These are phyloP conservation scores for Dendrobium catenatum DNA, from an alignment of 106 monocot species.

Conservation along the genomic window DNA sequence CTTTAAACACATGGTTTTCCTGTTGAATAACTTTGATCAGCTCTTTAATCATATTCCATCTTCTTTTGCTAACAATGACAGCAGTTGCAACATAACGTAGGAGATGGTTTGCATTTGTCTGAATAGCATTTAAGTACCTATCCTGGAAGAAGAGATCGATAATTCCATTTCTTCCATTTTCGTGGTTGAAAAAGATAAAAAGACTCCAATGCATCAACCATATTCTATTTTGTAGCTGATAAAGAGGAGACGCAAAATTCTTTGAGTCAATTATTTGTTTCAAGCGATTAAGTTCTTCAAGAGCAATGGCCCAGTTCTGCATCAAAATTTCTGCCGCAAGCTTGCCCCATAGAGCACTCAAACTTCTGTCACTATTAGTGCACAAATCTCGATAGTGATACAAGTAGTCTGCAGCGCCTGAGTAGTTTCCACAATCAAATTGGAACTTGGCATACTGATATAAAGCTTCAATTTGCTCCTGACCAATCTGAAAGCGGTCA, in stretches of 20 bases:
- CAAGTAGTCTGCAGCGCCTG: conserved; percentile 83
- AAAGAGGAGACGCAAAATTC: conserved; percentile 74
- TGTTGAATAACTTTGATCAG: conserved; percentile 94
- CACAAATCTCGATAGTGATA: conserved; percentile 88
- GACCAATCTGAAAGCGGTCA: conserved; percentile 86
- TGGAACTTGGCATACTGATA: conserved; percentile 99
- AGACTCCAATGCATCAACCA: conserved; percentile 99
- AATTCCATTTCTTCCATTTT: conserved; percentile 96
- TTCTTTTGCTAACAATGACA: conserved; percentile 86
- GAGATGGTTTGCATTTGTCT: conserved; percentile 95
- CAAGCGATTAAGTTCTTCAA: conserved; percentile 86
- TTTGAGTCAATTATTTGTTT: conserved; percentile 96
- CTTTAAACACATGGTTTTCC: conserved; percentile 82
- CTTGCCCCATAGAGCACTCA: conserved; percentile 93
- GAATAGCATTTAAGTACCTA: conserved; percentile 97
- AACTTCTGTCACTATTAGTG: conserved; percentile 75
- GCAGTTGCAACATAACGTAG: conserved; percentile 89
- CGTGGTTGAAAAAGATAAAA: conserved; percentile 95
- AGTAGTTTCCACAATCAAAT: conserved; percentile 97
- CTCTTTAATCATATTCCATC: conserved; percentile 93
- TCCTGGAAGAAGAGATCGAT: conserved; percentile 98
- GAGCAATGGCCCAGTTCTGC: conserved; percentile 97
- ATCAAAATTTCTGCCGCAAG: conserved; percentile 97
- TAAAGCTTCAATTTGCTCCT: conserved; percentile 86
- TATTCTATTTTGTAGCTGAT: conserved; percentile 83